These are phyloP conservation scores for Russula vinacea DNA, from an alignment of 768 basidiomycete species.

Conservation along the genomic window DNA sequence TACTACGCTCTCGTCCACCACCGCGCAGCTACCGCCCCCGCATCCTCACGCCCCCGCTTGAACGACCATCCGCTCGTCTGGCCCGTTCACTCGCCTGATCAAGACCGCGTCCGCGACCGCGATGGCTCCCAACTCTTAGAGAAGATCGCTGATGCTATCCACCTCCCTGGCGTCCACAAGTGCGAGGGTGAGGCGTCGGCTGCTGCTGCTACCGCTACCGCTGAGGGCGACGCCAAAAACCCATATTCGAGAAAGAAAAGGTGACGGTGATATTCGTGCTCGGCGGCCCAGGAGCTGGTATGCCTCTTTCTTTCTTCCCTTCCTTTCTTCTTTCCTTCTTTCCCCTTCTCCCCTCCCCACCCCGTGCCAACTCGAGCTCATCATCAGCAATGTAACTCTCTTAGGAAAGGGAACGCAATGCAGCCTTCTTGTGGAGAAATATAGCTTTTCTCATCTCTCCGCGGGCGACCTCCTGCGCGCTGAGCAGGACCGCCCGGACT, in stretches of 20 bases:
- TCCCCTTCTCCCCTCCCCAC: background rate
- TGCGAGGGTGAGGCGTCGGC: background rate
- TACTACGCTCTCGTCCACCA: slow-evolving; percentile 56
- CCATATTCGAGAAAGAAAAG: slow-evolving; percentile 59
- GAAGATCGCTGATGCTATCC: slow-evolving; percentile 42
- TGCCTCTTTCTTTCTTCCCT: slow-evolving; percentile 24
- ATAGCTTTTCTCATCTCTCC: slow-evolving; percentile 89
- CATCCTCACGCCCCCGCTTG: slow-evolving; percentile 57
- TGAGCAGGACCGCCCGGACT: slow-evolving; percentile 85
- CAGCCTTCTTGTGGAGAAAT: slow-evolving; percentile 74
- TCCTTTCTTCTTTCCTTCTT: slow-evolving; percentile 7
- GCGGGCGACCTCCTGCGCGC: slow-evolving; percentile 97
- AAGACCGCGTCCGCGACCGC: slow-evolving; percentile 34
- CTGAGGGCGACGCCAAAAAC: background rate
- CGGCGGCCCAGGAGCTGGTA: slow-evolving; percentile 94
- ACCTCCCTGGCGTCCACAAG: slow-evolving; percentile 30
- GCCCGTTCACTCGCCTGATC: slow-evolving; percentile 45
- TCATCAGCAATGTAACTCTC: slow-evolving; percentile 1
- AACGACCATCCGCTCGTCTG: slow-evolving; percentile 65
- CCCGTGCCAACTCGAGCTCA: background rate
- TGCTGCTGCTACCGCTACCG: background rate
- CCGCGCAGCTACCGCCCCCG: slow-evolving; percentile 56
- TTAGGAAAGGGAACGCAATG: slow-evolving; percentile 97
- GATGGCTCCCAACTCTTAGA: slow-evolving; percentile 44
- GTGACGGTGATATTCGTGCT: slow-evolving; percentile 93